Base-by-base conservation (phyloP, 768 basidiomycete genomes). In the Exidia glandulosa region DNA sequence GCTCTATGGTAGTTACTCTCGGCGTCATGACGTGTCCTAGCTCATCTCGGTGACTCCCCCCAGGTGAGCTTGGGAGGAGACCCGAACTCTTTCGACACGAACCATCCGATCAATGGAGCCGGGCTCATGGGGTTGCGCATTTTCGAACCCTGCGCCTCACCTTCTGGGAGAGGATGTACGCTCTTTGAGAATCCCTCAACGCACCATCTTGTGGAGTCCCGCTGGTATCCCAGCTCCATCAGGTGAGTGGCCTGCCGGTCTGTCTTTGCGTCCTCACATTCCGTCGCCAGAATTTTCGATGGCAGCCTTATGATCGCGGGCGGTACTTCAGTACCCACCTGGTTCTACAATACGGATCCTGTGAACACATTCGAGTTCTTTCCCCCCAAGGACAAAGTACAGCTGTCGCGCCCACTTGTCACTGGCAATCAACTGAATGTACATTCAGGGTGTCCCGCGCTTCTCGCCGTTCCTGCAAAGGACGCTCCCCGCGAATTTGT, bases 181-280 rank as follows among this genome's bases (percentile, higher is more conserved):
- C 77, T 82, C 3, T 86, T 84, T 64, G 72, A 81, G 61, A 79
- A 86, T 66, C 78, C 81, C 4, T 83, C 84, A 65, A 84, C 84
- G 19, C 76, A 69, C 82, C 57, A 70, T 76, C 66, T 85, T 82
- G 84, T 84, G 64, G 68, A 81, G 76, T 3, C n/a, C 3, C 64
- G 71, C 6, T 72, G 71, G 31, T 32, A 57, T 41, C 47, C 59
- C n/a, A n/a, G n/a, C n/a, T n/a, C n/a, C n/a, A n/a, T n/a, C n/a
- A n/a, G n/a, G n/a, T n/a, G n/a, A n/a, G n/a, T n/a, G n/a, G n/a
- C n/a, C n/a, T n/a, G n/a, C n/a, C n/a, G n/a, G n/a, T n/a, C n/a
- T n/a, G n/a, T n/a, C n/a, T n/a, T n/a, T n/a, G n/a, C n/a, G n/a
- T n/a, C n/a, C n/a, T n/a, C n/a, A n/a, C n/a, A n/a, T 33, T 30